Evolutionary conservation across 345 rosid genomes (phyloP), one percentile per base, ranked within the genome.

Genomic region (Syzygium grande): DNA sequence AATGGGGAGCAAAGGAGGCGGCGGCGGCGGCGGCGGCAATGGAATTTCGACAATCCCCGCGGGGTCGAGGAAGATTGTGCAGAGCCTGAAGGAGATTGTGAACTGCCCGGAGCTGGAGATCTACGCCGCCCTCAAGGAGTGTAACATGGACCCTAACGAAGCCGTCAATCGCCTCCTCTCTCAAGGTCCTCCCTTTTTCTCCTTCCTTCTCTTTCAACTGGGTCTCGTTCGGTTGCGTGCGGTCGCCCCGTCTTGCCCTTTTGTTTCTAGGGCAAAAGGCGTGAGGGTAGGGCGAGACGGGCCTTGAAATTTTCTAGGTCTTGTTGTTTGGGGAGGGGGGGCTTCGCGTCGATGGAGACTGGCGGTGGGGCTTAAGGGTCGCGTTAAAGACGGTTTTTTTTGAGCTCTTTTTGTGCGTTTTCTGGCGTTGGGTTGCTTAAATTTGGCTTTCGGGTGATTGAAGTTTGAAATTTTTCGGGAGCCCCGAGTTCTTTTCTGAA

Each of bases 71-170:
- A 95, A 94, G 97, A 91, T 97, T 86, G 98, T 98, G 23, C 95
- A 94, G 93, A 96, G 97, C 93, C 92, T 98, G 94, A 98, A 94
- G 92, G 99, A 98, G 93, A 95, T 98, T 89, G 98, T 98, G n/a
- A 97, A 93, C 98, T 93, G 96, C 86, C 90, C 98, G 3, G 99
- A 98, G 85, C 84, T 90, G 86, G 99, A 98, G 99, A 98, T 98
- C 98, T 97, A 98, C 84, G 94, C 97, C 68, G 94, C 93, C 92
- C 99, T 98, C 86, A 96, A 95, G 92, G 99, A 98, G 83, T 98
- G 99, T 90, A 93, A 93, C 89, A 97, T 98, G 99, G 99, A 98
- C 97, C 99, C 99, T 87, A 95, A 98, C 92, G 99, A 98, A 91
- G 92, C 99, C 86, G 99, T 96, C 87, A 95, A 92, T 92, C 98